Evolutionary conservation across 1,284 basidiomycete genomes (phyloP).

Genomic region (Stygiomarasmius scandens): DNA sequence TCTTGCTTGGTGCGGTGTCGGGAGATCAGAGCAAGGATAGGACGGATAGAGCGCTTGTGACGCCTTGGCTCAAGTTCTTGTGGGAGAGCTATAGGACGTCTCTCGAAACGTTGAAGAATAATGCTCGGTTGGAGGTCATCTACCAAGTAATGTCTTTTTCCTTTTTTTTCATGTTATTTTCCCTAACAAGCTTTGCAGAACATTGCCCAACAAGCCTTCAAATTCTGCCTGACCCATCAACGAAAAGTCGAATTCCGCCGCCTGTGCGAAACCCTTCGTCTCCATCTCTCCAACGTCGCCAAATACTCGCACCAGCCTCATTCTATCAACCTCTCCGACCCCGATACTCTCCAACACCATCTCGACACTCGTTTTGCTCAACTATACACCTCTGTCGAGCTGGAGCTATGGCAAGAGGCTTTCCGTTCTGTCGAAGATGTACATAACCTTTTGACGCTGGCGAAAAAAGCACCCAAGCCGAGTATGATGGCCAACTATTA

Average conservation of each 20-base stretch:
- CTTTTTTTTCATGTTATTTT: conserved; percentile 1
- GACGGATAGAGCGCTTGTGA: conserved; percentile 94
- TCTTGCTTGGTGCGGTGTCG: conserved; percentile 85
- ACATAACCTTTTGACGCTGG: conserved; percentile 92
- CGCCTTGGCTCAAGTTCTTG: conserved; percentile 96
- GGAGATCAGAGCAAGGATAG: conserved; percentile 94
- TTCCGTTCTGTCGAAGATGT: conserved; percentile 99
- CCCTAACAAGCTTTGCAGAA: conserved; percentile 53
- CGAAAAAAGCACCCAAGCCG: conserved; percentile 89
- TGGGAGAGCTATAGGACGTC: conserved; percentile 99
- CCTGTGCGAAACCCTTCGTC: conserved; percentile 94
- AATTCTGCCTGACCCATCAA: conserved; percentile 93
- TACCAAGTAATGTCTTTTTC: conserved; percentile 72
- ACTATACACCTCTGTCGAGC: conserved; percentile 96
- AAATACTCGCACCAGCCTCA: conserved; percentile 96
- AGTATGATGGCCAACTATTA: conserved; percentile 99
- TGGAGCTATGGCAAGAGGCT: conserved; percentile 99
- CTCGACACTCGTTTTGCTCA: conserved; percentile 98
- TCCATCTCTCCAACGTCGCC: conserved; percentile 93
- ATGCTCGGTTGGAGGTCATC: conserved; percentile 89
- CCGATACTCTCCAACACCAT: conserved; percentile 95
- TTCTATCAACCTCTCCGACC: conserved; percentile 96
- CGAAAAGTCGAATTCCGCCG: conserved; percentile 98
- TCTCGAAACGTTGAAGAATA: conserved; percentile 96
- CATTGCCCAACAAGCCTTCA: conserved; percentile 96